These are phyloP conservation scores for Aspergillus sp. DNA, from an alignment of 2,329 filamentous ascomycete species.

Conservation along the genomic window DNA sequence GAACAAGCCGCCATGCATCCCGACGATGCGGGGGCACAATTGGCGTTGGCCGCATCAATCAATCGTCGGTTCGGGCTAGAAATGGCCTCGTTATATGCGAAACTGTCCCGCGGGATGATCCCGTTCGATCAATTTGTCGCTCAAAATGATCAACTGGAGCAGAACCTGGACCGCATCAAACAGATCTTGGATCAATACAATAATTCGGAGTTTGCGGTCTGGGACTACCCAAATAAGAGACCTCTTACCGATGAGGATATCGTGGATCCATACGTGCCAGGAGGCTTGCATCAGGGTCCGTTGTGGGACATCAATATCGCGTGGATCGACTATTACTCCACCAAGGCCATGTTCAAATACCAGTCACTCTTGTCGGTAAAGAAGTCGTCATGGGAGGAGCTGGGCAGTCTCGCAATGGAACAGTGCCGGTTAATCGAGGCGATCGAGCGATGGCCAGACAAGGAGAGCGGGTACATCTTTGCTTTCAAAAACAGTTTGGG, in stretches of 20 bases:
- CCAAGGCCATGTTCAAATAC: slow-evolving; percentile 76
- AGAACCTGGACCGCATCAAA: slow-evolving; percentile 42
- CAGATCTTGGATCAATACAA: slow-evolving; percentile 62
- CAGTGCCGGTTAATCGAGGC: slow-evolving; percentile 79
- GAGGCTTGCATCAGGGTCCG: slow-evolving; percentile 67
- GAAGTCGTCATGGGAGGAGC: slow-evolving; percentile 51
- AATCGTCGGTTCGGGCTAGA: slow-evolving; percentile 75
- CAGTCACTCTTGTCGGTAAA: slow-evolving; percentile 63
- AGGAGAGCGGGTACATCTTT: slow-evolving; percentile 69
- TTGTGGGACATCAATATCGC: slow-evolving; percentile 74
- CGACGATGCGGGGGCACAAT: slow-evolving; percentile 62
- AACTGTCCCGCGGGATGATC: slow-evolving; percentile 64
- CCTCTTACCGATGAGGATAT: slow-evolving; percentile 63
- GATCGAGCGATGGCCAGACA: slow-evolving; percentile 68
- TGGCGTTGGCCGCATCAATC: slow-evolving; percentile 65
- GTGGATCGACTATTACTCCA: slow-evolving; percentile 73
- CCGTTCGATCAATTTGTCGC: slow-evolving; percentile 62
- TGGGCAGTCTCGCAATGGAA: slow-evolving; percentile 63
- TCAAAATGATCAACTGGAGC: slow-evolving; percentile 59
- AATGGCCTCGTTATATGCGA: slow-evolving; percentile 74
- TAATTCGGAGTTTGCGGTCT: slow-evolving; percentile 63
- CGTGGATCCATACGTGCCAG: slow-evolving; percentile 69
- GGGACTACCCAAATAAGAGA: slow-evolving; percentile 58
- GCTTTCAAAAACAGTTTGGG: slow-evolving; percentile 73
- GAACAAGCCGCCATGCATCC: slow-evolving; percentile 61